phyloP scores from a whole-genome alignment of 225 moss, liverwort and hornwort genomes.

The Lunularia cruciata region DNA sequence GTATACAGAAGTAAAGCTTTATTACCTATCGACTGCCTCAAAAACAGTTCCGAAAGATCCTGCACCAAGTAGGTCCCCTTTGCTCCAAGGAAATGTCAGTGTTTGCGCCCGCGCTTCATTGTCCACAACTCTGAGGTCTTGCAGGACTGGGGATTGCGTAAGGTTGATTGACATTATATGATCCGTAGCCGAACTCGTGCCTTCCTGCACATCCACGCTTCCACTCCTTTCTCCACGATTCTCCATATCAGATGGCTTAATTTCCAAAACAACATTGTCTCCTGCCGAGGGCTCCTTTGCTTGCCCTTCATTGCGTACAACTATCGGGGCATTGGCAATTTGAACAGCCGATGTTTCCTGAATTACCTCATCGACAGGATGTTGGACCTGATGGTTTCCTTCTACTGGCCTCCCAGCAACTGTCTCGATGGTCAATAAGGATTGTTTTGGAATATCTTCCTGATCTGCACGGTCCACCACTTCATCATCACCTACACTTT shows the following conservation, averaged over 20 bases:
- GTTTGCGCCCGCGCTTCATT: not conserved
- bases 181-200: not conserved
- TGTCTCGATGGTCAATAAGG: not conserved
- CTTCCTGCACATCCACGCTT: not conserved
- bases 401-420: not conserved
- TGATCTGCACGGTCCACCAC: not conserved
- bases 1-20: not conserved
- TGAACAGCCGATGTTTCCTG: not conserved
- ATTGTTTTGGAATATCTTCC: not conserved
- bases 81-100: conserved; percentile 36
- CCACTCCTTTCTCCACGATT: not conserved
- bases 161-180: not conserved
- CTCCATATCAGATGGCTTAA: not conserved
- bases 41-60: conserved; percentile 49
- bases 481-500: not conserved
- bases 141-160: conserved; percentile 18
- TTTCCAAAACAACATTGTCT: not conserved
- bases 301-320: not conserved
- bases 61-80: conserved; percentile 38
- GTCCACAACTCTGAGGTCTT: not conserved
- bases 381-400: not conserved
- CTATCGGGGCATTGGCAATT: not conserved
- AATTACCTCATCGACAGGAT: not conserved
- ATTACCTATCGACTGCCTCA: conserved; percentile 49
- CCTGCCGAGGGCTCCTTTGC: not conserved